phyloP scores from a whole-genome alignment of 176 grass and related monocot genomes.

The Ananas comosus region DNA sequence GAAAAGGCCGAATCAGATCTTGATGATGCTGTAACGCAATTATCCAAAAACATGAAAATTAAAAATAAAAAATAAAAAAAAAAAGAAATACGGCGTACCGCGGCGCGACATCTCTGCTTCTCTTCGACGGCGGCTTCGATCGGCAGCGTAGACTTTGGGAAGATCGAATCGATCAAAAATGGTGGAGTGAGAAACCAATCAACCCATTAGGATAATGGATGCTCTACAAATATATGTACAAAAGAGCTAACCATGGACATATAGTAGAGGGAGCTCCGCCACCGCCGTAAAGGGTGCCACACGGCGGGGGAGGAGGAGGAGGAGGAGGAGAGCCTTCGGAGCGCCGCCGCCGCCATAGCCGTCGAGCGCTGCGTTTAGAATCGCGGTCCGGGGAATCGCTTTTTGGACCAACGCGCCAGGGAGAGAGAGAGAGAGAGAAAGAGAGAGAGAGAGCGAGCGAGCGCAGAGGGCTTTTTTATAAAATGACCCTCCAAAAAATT shows the following conservation, averaged over 20 bases:
- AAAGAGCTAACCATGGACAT: conserved; percentile 28
- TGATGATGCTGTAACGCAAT: background rate
- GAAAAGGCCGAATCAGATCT: conserved; percentile 2
- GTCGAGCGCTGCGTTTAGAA: conserved; percentile 21
- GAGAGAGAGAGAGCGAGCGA: too few relatives aligned
- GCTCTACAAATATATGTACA: background rate
- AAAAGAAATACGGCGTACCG: conserved; percentile 21
- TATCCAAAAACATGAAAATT: background rate
- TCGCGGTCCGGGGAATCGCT: too few relatives aligned
- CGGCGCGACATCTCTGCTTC: background rate
- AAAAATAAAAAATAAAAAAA: background rate
- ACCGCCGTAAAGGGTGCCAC: conserved; percentile 30
- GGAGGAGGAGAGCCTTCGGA: conserved; percentile 51
- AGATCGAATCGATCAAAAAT: too few relatives aligned
- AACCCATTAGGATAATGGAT: too few relatives aligned
- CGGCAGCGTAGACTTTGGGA: conserved; percentile 20
- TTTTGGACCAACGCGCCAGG: too few relatives aligned
- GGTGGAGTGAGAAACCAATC: too few relatives aligned
- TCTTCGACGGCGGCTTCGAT: conserved; percentile 19
- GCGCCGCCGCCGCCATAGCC: conserved; percentile 62
- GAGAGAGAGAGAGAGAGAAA: too few relatives aligned
- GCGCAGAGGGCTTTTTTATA: too few relatives aligned
- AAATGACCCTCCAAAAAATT: too few relatives aligned
- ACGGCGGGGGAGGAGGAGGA: conserved; percentile 21
- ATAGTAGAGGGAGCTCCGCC: conserved; percentile 41